Evolutionary conservation across 1,284 basidiomycete genomes (phyloP), one percentile per base, ranked within the genome.

Genomic region (Moesziomyces sp.): DNA sequence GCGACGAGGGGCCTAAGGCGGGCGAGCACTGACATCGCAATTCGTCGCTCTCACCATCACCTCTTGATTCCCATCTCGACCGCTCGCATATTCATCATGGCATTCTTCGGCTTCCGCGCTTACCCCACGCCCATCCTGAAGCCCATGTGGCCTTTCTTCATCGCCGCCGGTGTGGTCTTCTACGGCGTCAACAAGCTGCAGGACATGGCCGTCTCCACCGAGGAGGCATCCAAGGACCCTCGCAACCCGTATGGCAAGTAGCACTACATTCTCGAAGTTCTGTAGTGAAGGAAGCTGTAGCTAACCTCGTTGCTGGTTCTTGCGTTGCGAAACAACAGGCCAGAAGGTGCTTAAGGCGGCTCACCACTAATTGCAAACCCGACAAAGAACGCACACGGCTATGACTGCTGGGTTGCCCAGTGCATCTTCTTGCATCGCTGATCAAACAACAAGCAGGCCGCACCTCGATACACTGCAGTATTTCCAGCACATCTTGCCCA

Each of bases 241-340:
- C 79, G 78, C 58, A 83, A 83, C 78, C 82, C 82, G 35, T 83
- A 83, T 65, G 79, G 81, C 81, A 47, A 70, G 66, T 77, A 35
- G 14, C 3, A 9, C 13, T 16, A 21, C 47, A 34, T 11, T 10
- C 8, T 8, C 2, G 2, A 30, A 26, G 24, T 7, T 26, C 6
- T 26, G 24, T 26, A 26, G 24, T 26, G 24, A 26, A 26, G 24
- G 24, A 26, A 7, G 24, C 24, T 26, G 30, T 21, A 30, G 30
- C 30, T 30, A 8, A 30, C 30, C 11, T 8, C 30, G 30, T 30
- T 30, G 30, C 30, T 30, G 9, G 30, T 5, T 5, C 2, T 30
- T 30, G 30, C 30, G 30, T 30, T 16, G 42, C 54, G 46, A 51
- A 43, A 35, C 54, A 28, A 64, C 63, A 76, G 74, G 65, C 52